A percentile compares a stretch with the other conserved stretches of the same genome.
Conservation (phyloP, 1,139 yeast species). For the Pichia kudriavzevii region DNA sequence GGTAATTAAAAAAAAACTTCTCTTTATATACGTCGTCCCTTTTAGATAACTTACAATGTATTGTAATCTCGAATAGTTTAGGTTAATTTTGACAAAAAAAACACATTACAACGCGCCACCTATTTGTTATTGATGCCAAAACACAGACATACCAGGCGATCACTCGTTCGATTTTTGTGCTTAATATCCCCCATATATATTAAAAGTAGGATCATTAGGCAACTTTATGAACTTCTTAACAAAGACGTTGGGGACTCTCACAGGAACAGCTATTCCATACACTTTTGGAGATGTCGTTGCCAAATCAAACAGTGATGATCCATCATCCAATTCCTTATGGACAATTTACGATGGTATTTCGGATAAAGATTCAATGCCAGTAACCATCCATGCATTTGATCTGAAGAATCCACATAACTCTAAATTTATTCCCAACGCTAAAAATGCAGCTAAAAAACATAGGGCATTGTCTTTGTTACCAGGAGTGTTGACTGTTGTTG, state of each 20-base stretch:
- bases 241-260: conserved; percentile 46
- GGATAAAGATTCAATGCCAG: conserved; percentile 35
- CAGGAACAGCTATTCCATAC: conserved; percentile 52
- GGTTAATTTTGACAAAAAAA: no score
- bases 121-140: no score
- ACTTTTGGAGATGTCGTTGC: conserved; percentile 40
- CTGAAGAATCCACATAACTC: conserved; percentile 35
- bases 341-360: conserved; percentile 34
- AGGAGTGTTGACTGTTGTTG: conserved; percentile 62
- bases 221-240: conserved; percentile 58
- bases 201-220: no score
- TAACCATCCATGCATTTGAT: conserved; percentile 61
- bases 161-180: no score
- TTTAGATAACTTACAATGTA: no score
- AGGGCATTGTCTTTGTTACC: conserved; percentile 65
- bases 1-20: no score
- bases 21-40: no score
- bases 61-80: no score
- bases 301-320: conserved; percentile 3
- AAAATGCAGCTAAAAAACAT: conserved; percentile 57
- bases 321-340: conserved; percentile 26
- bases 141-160: no score
- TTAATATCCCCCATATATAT: no score
- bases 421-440: conserved; percentile 41
- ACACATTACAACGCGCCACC: no score